Evolutionary conservation across 306 rosid genomes (phyloP), one percentile per base, ranked within the genome.

Genomic region (Trifolium pratense): DNA sequence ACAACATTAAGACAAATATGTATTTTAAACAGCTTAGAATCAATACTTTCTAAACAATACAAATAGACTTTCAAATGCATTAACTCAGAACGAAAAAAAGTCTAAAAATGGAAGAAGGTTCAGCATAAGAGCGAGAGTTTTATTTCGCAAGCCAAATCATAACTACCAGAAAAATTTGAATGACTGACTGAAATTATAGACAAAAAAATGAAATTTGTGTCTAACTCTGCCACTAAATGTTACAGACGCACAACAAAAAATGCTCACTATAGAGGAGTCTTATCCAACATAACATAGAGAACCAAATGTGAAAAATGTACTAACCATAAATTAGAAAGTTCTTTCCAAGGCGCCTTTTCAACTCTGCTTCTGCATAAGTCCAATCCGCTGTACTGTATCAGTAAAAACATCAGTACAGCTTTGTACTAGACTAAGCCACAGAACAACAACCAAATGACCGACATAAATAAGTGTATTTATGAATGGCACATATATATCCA

Each of bases 331-430:
- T 86, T 78, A 94, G 75, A 68, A 85, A 91, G 78, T 89, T 88
- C 83, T 81, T 88, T 63, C 97, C 98, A 5, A 91, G 90, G 52
- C 87, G 95, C 83, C 73, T 85, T 79, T 86, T 85, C 76, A 91
- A 78, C 82, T 94, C 97, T 16, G 89, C 89, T 85, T 94, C 97
- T 31, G 83, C 89, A 65, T 94, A 94, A 4, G 85, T 87, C 98
- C 98, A 94, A 71, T 94, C 98, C 72, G 85, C 87, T 56, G 95
- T 86, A 90, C 98, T 94, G 88, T 83, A 80, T 39, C 60, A 85
- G 76, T 71, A 77, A 74, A 73, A 34, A 56, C 49, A 80, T 78
- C 70, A 82, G 87, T 81, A 52, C 51, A 75, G 70, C 66, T 62
- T 17, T 23, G 70, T 37, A 56, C 48, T 14, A 75, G 51, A 68